A percentile compares a stretch with the other conserved stretches of the same genome.
Evolutionary conservation across 2,329 filamentous ascomycete species (phyloP).

Genomic region (Botrytis paeoniae): DNA sequence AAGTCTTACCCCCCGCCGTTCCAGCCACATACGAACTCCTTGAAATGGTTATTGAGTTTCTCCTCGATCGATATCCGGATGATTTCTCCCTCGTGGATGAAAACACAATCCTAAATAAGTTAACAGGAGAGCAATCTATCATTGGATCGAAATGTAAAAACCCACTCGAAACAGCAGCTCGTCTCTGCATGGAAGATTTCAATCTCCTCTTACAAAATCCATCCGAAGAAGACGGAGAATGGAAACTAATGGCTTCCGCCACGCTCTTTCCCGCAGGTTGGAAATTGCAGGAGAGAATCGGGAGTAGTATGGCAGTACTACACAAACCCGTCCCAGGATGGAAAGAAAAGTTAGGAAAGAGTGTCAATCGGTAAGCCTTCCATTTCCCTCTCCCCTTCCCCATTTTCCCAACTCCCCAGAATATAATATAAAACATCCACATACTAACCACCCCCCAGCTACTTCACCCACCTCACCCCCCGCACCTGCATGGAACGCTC

Average conservation of each 20-base stretch:
- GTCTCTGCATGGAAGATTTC: slow-evolving; percentile 51
- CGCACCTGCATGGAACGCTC: slow-evolving; percentile 47
- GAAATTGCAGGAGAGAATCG: slow-evolving; percentile 48
- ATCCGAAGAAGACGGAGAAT: slow-evolving; percentile 42
- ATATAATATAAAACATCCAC: neutral
- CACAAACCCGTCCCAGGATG: slow-evolving; percentile 48
- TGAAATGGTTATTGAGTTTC: slow-evolving; percentile 45
- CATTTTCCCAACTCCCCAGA: slow-evolving; percentile 21
- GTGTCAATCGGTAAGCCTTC: slow-evolving; percentile 42
- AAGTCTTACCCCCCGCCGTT: slow-evolving; percentile 44
- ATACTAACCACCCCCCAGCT: slow-evolving; percentile 34
- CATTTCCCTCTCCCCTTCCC: neutral
- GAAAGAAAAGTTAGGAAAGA: slow-evolving; percentile 45
- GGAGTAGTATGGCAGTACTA: slow-evolving; percentile 47
- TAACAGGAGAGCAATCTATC: slow-evolving; percentile 44
- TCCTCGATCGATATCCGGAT: slow-evolving; percentile 44
- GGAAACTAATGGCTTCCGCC: slow-evolving; percentile 49
- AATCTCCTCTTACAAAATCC: slow-evolving; percentile 46
- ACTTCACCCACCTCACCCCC: slow-evolving; percentile 46
- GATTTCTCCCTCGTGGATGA: slow-evolving; percentile 41
- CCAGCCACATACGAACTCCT: slow-evolving; percentile 48
- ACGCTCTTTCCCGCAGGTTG: slow-evolving; percentile 53
- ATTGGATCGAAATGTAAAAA: slow-evolving; percentile 40
- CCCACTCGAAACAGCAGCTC: slow-evolving; percentile 49
- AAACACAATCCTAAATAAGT: slow-evolving; percentile 40